Evolutionary conservation across 148 eudicot species (phyloP).

Genomic region (Camellia japonica): DNA sequence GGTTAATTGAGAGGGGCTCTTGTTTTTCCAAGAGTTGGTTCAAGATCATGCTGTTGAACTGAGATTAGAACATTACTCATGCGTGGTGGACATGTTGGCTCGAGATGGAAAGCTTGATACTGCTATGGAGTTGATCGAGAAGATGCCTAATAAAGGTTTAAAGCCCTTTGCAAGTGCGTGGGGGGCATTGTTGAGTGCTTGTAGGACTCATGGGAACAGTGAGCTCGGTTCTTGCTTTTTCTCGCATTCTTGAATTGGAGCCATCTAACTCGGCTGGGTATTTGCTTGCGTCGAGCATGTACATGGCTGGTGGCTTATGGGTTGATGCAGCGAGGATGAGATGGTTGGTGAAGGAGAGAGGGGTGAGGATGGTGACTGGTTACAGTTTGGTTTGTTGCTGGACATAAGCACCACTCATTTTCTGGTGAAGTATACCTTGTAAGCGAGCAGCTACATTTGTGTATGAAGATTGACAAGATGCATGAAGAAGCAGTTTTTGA

Average conservation of each 20-base stretch:
- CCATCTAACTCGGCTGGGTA: constrained; percentile 32
- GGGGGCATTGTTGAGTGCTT: constrained; percentile 37
- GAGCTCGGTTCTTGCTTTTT: constrained; percentile 45
- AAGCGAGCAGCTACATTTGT: constrained; percentile 28
- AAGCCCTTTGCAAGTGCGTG: constrained; percentile 41
- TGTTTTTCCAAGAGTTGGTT: constrained; percentile 50
- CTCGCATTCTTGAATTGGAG: constrained; percentile 61
- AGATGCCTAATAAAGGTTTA: constrained; percentile 31
- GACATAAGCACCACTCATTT: constrained; percentile 32
- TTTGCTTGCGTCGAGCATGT: too few relatives aligned
- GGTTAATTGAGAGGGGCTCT: constrained; percentile 60
- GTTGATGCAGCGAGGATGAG: constrained; percentile 28
- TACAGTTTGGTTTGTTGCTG: constrained; percentile 75
- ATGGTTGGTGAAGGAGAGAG: constrained; percentile 53
- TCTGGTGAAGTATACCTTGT: constrained; percentile 26
- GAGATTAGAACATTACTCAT: constrained; percentile 66
- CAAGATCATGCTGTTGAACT: constrained; percentile 36
- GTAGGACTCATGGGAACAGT: constrained; percentile 38
- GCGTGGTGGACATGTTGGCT: constrained; percentile 76
- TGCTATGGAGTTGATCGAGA: constrained; percentile 51
- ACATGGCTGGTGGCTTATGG: too few relatives aligned
- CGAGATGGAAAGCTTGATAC: constrained; percentile 63
- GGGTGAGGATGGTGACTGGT: constrained; percentile 56
- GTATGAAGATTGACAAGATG: too few relatives aligned
- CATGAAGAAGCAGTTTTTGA: too few relatives aligned